phyloP scores from a whole-genome alignment of 805 yeast species.

The Ogataea degrootiae region DNA sequence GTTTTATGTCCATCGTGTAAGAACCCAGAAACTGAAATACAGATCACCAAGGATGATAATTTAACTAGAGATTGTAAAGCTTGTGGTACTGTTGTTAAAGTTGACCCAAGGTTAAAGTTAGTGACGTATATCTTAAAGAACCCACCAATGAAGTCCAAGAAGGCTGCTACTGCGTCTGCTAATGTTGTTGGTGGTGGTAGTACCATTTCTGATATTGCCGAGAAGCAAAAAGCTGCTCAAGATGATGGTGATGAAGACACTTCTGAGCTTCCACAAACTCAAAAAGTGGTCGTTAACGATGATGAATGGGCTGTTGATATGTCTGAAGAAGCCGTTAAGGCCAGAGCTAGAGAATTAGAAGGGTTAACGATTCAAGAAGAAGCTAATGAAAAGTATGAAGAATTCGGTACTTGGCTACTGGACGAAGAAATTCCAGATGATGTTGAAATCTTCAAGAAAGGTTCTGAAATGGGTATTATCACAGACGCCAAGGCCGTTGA shows the following conservation, averaged over 20 bases:
- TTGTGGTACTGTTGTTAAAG: conserved; percentile 84
- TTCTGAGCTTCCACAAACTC: conserved; percentile 51
- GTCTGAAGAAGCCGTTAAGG: conserved; percentile 92
- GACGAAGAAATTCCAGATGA: conserved; percentile 63
- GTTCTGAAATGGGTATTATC: conserved; percentile 69
- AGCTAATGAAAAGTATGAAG: conserved; percentile 52
- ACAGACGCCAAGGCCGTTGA: conserved; percentile 74
- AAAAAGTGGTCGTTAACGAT: conserved; percentile 66
- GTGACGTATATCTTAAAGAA: conserved; percentile 85
- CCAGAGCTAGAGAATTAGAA: conserved; percentile 85
- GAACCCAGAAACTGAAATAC: conserved; percentile 95
- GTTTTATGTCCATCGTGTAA: conserved; percentile 93
- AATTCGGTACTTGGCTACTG: conserved; percentile 87
- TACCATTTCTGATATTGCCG: conserved; percentile 74
- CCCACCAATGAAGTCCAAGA: conserved; percentile 76
- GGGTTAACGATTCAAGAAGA: conserved; percentile 42
- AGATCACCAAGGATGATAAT: conserved; percentile 67
- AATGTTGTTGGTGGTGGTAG: conserved; percentile 85
- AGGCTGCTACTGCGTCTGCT: conserved; percentile 85
- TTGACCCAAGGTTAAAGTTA: conserved; percentile 83
- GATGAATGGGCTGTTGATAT: conserved; percentile 98
- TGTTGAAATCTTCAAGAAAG: conserved; percentile 89
- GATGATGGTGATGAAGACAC: conserved; percentile 30
- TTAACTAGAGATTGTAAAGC: conserved; percentile 95
- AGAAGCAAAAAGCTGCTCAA: conserved; percentile 37